phyloP scores from a whole-genome alignment of 352 stramenopile species.

The Globisporangium solare region DNA sequence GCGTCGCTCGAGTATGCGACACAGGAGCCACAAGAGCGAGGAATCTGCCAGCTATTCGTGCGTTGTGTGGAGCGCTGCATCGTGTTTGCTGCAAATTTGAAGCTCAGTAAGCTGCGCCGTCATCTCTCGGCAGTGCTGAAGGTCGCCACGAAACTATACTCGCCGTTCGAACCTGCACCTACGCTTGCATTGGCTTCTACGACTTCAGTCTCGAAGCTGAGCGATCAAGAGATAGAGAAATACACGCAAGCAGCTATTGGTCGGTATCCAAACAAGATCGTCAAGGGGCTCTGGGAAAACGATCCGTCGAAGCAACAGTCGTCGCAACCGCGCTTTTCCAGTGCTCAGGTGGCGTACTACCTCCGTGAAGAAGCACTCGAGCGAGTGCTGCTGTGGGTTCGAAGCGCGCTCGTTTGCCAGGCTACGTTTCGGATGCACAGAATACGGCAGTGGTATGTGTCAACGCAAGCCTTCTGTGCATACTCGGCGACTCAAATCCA shows the following conservation, averaged over 20 bases:
- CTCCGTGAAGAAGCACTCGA: slow-evolving; percentile 58
- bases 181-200: slow-evolving; percentile 20
- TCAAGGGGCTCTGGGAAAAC: slow-evolving; percentile 67
- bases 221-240: slow-evolving; percentile 17
- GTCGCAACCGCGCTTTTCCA: slow-evolving; percentile 27
- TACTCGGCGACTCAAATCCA: slow-evolving; percentile 43
- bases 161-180: not conserved
- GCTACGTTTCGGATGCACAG: slow-evolving; percentile 56
- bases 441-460: slow-evolving; percentile 46
- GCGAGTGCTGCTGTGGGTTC: slow-evolving; percentile 48
- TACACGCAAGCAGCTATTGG: slow-evolving; percentile 23
- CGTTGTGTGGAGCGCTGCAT: slow-evolving; percentile 48
- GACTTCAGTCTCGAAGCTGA: slow-evolving; percentile 7
- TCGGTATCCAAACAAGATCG: slow-evolving; percentile 26
- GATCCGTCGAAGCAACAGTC: slow-evolving; percentile 15
- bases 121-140: slow-evolving; percentile 39
- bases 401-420: slow-evolving; percentile 42
- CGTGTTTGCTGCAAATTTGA: slow-evolving; percentile 55
- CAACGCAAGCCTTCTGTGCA: slow-evolving; percentile 29
- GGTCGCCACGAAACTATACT: slow-evolving; percentile 5
- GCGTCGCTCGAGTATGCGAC: slow-evolving; percentile 43
- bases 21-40: slow-evolving; percentile 37
- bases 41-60: slow-evolving; percentile 35
- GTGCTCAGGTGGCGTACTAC: slow-evolving; percentile 60
- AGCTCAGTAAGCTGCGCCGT: slow-evolving; percentile 38